Conservation (phyloP, 345 rosid species). For the Salix suchowensis region DNA sequence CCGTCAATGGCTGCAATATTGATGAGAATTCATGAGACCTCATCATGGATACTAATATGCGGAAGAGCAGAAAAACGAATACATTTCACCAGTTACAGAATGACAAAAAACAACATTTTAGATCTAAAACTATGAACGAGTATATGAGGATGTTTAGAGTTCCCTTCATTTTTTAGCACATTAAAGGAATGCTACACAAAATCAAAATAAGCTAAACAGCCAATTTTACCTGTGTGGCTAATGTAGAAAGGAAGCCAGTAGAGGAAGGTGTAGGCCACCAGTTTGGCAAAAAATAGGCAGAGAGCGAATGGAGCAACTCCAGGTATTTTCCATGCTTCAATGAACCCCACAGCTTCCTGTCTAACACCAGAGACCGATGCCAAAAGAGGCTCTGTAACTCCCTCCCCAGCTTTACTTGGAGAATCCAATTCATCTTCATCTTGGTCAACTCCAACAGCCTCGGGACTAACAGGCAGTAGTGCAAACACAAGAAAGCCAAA, state of each 20-base stretch:
- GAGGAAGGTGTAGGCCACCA: constrained; percentile 95
- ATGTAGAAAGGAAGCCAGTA: constrained; percentile 98
- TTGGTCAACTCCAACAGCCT: constrained; percentile 54
- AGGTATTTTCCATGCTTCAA: constrained; percentile 91
- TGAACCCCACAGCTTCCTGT: constrained; percentile 73
- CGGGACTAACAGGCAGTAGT: constrained; percentile 72
- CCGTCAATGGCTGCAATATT: constrained; percentile 69
- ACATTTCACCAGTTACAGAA: neutral
- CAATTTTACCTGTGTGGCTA: constrained; percentile 71
- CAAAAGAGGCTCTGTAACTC: constrained; percentile 46
- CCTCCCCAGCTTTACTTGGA: constrained; percentile 46
- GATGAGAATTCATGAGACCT: neutral
- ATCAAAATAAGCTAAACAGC: neutral
- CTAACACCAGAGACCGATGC: constrained; percentile 29
- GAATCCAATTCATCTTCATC: constrained; percentile 48
- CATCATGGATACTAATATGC: neutral
- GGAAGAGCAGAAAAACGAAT: neutral
- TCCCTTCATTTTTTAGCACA: neutral
- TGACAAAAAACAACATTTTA: neutral
- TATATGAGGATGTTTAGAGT: neutral
- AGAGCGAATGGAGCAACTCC: constrained; percentile 93
- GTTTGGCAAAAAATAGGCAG: constrained; percentile 88
- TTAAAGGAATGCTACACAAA: neutral
- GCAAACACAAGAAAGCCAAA: constrained; percentile 59
- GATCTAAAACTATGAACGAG: neutral